Conservation (phyloP, 441 rosid species). For the Pelargonium exstipulatum region DNA sequence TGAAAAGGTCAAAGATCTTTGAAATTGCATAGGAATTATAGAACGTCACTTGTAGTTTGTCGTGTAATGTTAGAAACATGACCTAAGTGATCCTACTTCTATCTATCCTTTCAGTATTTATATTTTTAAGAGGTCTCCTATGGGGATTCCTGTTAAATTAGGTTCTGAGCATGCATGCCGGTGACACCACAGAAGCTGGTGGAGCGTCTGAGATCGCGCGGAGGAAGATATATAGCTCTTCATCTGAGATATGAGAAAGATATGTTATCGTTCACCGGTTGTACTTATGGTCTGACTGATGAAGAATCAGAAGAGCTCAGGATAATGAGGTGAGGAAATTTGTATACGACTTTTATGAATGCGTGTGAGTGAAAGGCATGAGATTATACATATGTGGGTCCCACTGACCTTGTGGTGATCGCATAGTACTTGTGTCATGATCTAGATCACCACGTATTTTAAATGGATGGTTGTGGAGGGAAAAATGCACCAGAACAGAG, state of each 20-base stretch:
- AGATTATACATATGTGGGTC: too few species aligned
- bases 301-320: slow-evolving; percentile 75
- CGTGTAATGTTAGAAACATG: slow-evolving; percentile 3
- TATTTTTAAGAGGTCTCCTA: slow-evolving; percentile 81
- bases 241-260: slow-evolving; percentile 96
- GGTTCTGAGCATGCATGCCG: slow-evolving; percentile 91
- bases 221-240: slow-evolving; percentile 76
- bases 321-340: slow-evolving; percentile 60
- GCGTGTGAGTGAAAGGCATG: too few species aligned
- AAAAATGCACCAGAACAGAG: too few species aligned
- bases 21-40: not conserved
- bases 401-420: too few species aligned
- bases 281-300: slow-evolving; percentile 73
- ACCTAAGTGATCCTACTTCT: slow-evolving; percentile 17
- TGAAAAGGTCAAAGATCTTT: not conserved
- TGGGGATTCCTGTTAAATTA: slow-evolving; percentile 83
- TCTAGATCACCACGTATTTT: too few species aligned
- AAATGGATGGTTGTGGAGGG: too few species aligned
- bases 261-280: slow-evolving; percentile 94
- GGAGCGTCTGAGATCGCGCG: slow-evolving; percentile 67
- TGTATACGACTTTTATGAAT: not conserved
- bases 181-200: slow-evolving; percentile 93
- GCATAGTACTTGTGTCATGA: too few species aligned
- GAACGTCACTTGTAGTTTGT: too few species aligned
- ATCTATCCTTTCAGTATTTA: slow-evolving; percentile 27